A percentile compares a stretch with the other conserved stretches of the same genome.
These are phyloP conservation scores for Colletotrichum coccodes DNA, from an alignment of 2,329 filamentous ascomycete species.

Conservation along the genomic window DNA sequence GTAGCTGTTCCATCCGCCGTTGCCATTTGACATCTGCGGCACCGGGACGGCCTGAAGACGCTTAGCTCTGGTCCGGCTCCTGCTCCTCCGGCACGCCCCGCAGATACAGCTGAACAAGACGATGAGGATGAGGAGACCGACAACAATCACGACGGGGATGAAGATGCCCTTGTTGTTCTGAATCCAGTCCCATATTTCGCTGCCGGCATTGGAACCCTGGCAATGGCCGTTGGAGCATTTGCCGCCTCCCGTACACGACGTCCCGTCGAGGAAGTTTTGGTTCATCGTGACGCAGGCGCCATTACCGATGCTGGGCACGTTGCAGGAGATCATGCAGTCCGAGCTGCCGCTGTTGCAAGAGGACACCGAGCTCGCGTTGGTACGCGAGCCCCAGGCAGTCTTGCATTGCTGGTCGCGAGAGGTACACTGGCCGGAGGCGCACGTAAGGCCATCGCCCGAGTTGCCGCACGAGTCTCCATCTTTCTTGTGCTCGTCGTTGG, in stretches of 20 bases:
- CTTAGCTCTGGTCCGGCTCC: conserved; percentile 34
- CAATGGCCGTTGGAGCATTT: conserved; percentile 83
- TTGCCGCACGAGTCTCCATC: conserved; percentile 80
- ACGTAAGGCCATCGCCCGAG: conserved; percentile 71
- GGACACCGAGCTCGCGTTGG: conserved; percentile 79
- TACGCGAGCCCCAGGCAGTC: conserved; percentile 81
- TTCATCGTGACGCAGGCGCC: conserved; percentile 79
- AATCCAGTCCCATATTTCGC: conserved; percentile 82
- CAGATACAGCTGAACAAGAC: conserved; percentile 74
- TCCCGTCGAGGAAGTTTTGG: conserved; percentile 95
- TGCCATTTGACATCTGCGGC: conserved; percentile 28
- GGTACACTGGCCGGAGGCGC: conserved; percentile 94
- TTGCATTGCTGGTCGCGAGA: conserved; percentile 91
- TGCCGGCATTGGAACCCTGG: conserved; percentile 73
- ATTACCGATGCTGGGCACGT: conserved; percentile 72
- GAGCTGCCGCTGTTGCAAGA: conserved; percentile 76
- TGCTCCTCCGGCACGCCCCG: conserved; percentile 46
- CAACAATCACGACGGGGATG: conserved; percentile 78
- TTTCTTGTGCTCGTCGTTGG: conserved; percentile 72
- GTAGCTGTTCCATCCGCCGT: conserved; percentile 32
- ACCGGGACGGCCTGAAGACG: conserved; percentile 35
- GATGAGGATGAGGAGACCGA: conserved; percentile 76
- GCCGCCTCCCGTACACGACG: conserved; percentile 83
- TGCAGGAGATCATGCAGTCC: conserved; percentile 79
- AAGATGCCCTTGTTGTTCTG: conserved; percentile 80